Evolutionary conservation across 1,139 yeast genomes (phyloP), one percentile per base, ranked within the genome.

Genomic region (Yamadazyma diddensiae): DNA sequence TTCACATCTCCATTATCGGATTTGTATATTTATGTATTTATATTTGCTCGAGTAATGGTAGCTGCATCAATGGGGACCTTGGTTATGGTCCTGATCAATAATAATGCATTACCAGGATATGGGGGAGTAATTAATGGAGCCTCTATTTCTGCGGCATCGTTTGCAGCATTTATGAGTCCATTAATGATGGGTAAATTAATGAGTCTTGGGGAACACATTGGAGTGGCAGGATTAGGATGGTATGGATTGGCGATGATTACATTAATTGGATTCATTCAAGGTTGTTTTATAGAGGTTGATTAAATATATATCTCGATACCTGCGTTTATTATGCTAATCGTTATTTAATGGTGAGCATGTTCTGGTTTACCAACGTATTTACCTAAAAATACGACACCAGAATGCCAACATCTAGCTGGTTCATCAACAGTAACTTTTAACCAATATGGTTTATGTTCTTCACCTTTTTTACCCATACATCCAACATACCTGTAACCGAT

Each of bases 351-450:
- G 56, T 66, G 72, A 50, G 72, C 75, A 59, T 74, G 81, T 52
- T 65, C 74, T 52, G 84, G 83, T 51, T 82, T 86, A 62, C 96
- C 97, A 56, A 90, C 77, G 70, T 82, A 83, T 70, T 88, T 86
- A 53, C 92, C 70, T 56, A 84, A 80, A 76, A 83, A 90, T 50
- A 88, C 95, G 50, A 90, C 82, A 64, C 99, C 99, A 66, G 97
- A 92, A 65, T 90, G 97, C 95, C 97, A 87, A 73, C 97, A 94
- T 79, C 99, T 88, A 49, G 86, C 86, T 46, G 82, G 82, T 66
- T 84, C 71, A 36, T 78, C 86, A 47, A 74, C 78, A 50, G 90
- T 83, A 52, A 95, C 95, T 68, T 82, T 82, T 71, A 92, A 77
- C 97, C 98, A 92, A 80, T 80, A 79, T 49, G 87, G 79, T 53